Percentiles rank a stretch among this genome's conserved stretches.
Evolutionary conservation across 2,329 filamentous ascomycete species (phyloP).

Genomic region (Aspergillus costaricaensis): DNA sequence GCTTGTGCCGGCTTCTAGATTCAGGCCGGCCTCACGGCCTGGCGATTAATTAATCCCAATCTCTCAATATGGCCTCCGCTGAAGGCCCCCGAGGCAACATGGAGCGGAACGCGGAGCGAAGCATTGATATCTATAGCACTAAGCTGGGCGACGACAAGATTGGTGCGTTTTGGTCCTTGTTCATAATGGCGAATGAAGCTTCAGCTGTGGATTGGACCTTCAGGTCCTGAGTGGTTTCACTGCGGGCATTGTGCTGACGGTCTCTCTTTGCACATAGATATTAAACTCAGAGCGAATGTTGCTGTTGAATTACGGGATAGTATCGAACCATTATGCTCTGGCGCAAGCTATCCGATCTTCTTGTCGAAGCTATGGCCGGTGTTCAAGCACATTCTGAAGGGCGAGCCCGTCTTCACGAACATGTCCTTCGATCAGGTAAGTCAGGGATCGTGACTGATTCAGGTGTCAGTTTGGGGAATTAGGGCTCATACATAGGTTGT

Average conservation of each 20-base stretch:
- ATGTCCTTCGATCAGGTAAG: slow-evolving; percentile 84
- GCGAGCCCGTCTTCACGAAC: slow-evolving; percentile 86
- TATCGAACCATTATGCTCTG: slow-evolving; percentile 79
- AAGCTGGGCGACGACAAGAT: slow-evolving; percentile 52
- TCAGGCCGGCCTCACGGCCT: slow-evolving; percentile 42
- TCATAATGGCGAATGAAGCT: not conserved
- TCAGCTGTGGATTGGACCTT: not conserved
- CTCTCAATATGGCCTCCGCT: slow-evolving; percentile 23
- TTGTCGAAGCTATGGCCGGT: slow-evolving; percentile 86
- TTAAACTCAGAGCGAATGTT: slow-evolving; percentile 76
- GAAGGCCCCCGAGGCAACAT: slow-evolving; percentile 32
- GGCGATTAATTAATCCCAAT: slow-evolving; percentile 32
- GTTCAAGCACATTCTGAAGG: slow-evolving; percentile 81
- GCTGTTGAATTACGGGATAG: slow-evolving; percentile 86
- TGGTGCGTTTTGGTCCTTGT: slow-evolving; percentile 40
- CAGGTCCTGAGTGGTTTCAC: not conserved
- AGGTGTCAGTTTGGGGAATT: not conserved
- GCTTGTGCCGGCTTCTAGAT: slow-evolving; percentile 31
- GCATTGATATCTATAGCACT: slow-evolving; percentile 52
- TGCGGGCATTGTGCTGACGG: not conserved
- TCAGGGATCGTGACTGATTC: slow-evolving; percentile 10
- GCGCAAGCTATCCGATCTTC: slow-evolving; percentile 75
- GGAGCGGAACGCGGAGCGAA: slow-evolving; percentile 49
- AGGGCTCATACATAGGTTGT: slow-evolving; percentile 1
- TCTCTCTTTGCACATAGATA: slow-evolving; percentile 60